A percentile compares a stretch with the other conserved stretches of the same genome.
phyloP scores from a whole-genome alignment of 768 basidiomycete genomes.

The Phlebiopsis gigantea region DNA sequence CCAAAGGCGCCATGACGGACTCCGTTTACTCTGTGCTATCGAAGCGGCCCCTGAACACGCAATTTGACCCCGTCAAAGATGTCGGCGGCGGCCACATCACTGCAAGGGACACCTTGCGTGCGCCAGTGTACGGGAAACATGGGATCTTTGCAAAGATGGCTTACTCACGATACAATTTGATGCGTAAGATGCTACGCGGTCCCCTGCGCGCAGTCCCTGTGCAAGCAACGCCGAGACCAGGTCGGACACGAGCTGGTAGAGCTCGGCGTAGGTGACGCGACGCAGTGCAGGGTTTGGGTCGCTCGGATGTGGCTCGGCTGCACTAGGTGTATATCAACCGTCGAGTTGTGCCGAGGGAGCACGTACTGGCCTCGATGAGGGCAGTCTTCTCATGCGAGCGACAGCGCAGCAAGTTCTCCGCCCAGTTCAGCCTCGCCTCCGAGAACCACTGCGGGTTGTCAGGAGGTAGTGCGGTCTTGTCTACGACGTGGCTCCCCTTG shows the following conservation, averaged over 20 bases:
- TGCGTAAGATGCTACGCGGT: conserved; percentile 72
- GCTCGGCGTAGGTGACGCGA: conserved; percentile 47
- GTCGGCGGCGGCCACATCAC: background rate
- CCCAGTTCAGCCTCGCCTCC: conserved; percentile 67
- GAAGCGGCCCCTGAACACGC: no score
- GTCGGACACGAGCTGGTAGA: conserved; percentile 53
- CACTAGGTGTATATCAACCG: conserved; percentile 15
- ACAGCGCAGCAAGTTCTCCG: conserved; percentile 70
- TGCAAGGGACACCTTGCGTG: background rate
- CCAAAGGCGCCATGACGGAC: no score
- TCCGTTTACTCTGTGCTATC: background rate
- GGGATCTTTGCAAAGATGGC: background rate
- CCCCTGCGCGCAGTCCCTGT: conserved; percentile 53
- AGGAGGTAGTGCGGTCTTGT: conserved; percentile 45
- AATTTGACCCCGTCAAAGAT: no score
- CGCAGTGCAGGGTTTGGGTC: conserved; percentile 39
- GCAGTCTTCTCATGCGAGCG: conserved; percentile 56
- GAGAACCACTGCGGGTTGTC: conserved; percentile 70
- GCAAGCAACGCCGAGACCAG: conserved; percentile 51
- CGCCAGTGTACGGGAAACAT: background rate
- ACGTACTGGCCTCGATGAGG: conserved; percentile 60
- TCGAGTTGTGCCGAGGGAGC: background rate
- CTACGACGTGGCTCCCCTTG: conserved; percentile 58
- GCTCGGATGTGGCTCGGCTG: conserved; percentile 59
- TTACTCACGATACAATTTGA: conserved; percentile 69